Evolutionary conservation across 1,139 yeast genomes (phyloP).

Genomic region (Zygoascus meyerae): DNA sequence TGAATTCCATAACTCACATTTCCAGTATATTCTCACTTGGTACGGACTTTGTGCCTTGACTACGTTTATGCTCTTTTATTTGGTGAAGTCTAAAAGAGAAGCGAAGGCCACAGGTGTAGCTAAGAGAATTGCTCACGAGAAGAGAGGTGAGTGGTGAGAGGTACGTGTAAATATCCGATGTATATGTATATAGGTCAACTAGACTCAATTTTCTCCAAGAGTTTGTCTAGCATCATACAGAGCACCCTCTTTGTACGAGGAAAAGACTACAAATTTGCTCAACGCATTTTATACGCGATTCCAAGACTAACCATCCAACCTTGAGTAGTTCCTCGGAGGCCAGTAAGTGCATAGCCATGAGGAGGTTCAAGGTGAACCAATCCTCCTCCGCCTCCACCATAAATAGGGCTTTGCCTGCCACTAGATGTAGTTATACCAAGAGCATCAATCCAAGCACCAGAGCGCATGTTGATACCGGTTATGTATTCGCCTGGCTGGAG

Average conservation of each 20-base stretch:
- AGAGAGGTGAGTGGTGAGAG: neutral
- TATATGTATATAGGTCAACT: neutral
- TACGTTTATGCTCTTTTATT: conserved; percentile 53
- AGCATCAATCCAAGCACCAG: conserved; percentile 90
- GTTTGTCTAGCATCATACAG: too few species aligned
- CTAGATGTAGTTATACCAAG: conserved; percentile 55
- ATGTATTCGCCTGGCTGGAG: conserved; percentile 55
- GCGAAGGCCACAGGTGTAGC: conserved; percentile 2
- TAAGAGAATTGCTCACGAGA: conserved; percentile 10
- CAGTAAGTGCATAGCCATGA: conserved; percentile 50
- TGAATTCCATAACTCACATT: conserved; percentile 79
- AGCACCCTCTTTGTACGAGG: neutral
- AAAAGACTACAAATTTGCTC: neutral
- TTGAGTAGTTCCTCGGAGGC: conserved; percentile 61
- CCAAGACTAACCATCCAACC: conserved; percentile 75
- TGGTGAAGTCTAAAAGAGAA: conserved; percentile 34
- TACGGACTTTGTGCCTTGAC: conserved; percentile 76
- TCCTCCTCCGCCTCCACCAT: conserved; percentile 71
- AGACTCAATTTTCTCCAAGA: too few species aligned
- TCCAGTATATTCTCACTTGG: conserved; percentile 94
- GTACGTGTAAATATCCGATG: neutral
- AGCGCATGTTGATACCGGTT: conserved; percentile 54
- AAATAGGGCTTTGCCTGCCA: conserved; percentile 34
- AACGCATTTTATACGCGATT: neutral
- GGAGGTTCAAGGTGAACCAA: conserved; percentile 58